phyloP scores from a whole-genome alignment of 2,329 filamentous ascomycete genomes.

The Hypoxylon sp. region DNA sequence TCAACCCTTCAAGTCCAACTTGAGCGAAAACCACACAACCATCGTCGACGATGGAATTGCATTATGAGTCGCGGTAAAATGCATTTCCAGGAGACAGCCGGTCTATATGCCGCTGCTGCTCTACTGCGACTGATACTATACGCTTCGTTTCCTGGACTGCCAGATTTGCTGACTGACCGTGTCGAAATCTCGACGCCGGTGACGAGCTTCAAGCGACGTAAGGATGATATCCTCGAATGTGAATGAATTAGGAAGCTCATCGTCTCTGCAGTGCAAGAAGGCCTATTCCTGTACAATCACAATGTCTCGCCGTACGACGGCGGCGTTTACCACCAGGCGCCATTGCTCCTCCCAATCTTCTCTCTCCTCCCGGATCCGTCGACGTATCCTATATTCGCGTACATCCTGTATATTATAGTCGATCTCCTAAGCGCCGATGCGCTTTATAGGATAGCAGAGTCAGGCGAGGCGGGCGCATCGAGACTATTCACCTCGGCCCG shows the following conservation, averaged over 20 bases:
- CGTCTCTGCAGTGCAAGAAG: conserved; percentile 84
- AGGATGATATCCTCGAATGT: conserved; percentile 52
- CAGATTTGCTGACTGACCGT: conserved; percentile 87
- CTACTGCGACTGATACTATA: conserved; percentile 85
- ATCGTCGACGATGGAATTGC: conserved; percentile 52
- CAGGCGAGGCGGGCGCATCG: conserved; percentile 82
- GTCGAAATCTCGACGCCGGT: conserved; percentile 98
- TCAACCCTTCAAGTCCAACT: conserved; percentile 3
- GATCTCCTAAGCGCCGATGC: conserved; percentile 88
- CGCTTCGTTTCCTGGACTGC: conserved; percentile 83
- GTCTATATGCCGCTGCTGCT: conserved; percentile 82
- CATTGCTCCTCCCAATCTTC: conserved; percentile 91
- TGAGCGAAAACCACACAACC: conserved; percentile 9
- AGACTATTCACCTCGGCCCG: conserved; percentile 84
- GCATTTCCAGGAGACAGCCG: conserved; percentile 62
- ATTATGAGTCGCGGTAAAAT: conserved; percentile 56
- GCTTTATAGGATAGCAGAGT: conserved; percentile 83
- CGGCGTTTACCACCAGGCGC: conserved; percentile 86
- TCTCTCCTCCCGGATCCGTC: conserved; percentile 83
- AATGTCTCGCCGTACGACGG: conserved; percentile 98
- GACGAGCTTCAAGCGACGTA: conserved; percentile 97
- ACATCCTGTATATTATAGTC: conserved; percentile 83
- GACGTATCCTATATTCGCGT: conserved; percentile 78
- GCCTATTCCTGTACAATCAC: conserved; percentile 94
- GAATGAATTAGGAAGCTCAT: conserved; percentile 4